Conservation (phyloP, 768 basidiomycete species). For the Lentinula raphanica region DNA sequence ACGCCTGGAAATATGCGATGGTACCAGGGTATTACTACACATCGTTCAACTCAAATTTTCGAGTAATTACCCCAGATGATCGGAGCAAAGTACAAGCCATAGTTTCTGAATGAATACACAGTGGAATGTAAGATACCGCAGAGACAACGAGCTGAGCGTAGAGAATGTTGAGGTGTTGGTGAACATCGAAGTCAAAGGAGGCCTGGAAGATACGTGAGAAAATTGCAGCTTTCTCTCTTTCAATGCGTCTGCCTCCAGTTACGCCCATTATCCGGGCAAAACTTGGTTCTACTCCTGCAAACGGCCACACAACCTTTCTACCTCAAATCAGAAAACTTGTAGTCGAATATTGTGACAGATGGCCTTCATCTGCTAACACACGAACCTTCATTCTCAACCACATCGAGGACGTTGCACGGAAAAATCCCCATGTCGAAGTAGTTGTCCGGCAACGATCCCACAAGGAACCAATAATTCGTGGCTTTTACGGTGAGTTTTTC, state of each 20-base stretch:
- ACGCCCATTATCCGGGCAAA: slow-evolving; percentile 36
- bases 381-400: slow-evolving; percentile 64
- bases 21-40: too few relatives aligned
- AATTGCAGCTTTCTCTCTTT: neutral
- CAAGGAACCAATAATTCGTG: slow-evolving; percentile 75
- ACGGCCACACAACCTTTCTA: slow-evolving; percentile 70
- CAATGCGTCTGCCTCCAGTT: slow-evolving; percentile 7
- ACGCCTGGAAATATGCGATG: too few relatives aligned
- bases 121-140: too few relatives aligned
- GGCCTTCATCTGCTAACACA: slow-evolving; percentile 69
- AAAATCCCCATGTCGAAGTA: slow-evolving; percentile 81
- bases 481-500: slow-evolving; percentile 64
- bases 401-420: slow-evolving; percentile 57
- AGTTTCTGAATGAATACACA: too few relatives aligned
- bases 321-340: slow-evolving; percentile 83
- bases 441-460: slow-evolving; percentile 73
- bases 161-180: neutral
- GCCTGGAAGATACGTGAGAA: neutral
- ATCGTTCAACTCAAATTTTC: too few relatives aligned
- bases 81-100: neutral
- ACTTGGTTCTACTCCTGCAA: slow-evolving; percentile 57
- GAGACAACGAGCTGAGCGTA: neutral
- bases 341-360: slow-evolving; percentile 82
- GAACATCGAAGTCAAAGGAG: too few relatives aligned
- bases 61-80: neutral